Percentiles rank a stretch among this genome's conserved stretches.
phyloP scores from a whole-genome alignment of 2,329 filamentous ascomycete species.

The Lasiodiplodia hormozganensis region DNA sequence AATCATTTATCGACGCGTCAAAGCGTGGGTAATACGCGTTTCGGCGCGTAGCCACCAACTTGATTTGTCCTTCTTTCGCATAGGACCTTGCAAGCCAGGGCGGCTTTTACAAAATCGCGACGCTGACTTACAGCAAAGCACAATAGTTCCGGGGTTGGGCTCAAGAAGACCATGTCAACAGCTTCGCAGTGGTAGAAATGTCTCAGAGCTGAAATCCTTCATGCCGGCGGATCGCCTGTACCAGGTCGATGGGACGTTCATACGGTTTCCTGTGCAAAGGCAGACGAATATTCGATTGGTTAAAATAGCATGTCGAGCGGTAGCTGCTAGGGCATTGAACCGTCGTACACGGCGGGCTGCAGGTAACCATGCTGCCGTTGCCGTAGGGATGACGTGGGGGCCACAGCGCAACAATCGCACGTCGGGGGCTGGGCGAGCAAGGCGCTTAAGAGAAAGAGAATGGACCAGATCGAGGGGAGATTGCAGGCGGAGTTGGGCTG shows the following conservation, averaged over 20 bases:
- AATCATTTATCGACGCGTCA: too few species aligned
- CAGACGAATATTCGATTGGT: neutral
- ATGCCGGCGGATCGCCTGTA: too few species aligned
- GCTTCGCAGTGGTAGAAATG: too few species aligned
- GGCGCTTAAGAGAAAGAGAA: neutral
- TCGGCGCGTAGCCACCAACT: too few species aligned
- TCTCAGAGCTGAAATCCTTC: too few species aligned
- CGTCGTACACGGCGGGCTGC: neutral
- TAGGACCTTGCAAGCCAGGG: too few species aligned
- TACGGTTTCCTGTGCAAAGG: neutral
- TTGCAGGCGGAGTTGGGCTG: slow-evolving; percentile 1
- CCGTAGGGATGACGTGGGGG: neutral
- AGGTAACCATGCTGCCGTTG: neutral
- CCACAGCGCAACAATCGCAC: neutral
- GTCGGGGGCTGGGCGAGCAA: neutral
- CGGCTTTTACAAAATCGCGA: neutral
- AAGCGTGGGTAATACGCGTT: too few species aligned
- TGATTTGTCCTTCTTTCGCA: too few species aligned
- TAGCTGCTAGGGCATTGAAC: neutral
- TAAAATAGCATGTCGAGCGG: neutral
- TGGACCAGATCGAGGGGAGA: neutral
- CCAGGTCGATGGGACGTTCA: too few species aligned
- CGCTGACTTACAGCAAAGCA: neutral
- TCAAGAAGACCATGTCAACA: too few species aligned
- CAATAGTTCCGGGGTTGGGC: too few species aligned